Base-by-base conservation (phyloP, 2,329 filamentous ascomycete genomes). In the Colletotrichum chrysophilum region DNA sequence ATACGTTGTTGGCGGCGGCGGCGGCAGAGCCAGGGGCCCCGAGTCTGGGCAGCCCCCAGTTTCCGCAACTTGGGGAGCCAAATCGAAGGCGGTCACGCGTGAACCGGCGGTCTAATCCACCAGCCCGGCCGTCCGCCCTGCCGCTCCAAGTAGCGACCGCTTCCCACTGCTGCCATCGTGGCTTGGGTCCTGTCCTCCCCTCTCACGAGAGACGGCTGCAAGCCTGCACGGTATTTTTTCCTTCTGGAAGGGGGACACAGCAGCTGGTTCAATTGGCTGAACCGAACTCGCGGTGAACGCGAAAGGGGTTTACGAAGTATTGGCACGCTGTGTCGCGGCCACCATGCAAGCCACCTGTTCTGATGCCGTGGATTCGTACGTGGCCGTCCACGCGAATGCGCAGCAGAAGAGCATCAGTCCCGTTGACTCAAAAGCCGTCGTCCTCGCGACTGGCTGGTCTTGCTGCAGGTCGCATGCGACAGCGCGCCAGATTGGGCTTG, bases 311-410 rank as follows among this genome's bases (percentile, higher is more conserved):
- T 64, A 64, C 62, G 58, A 55, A 16, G 36, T 61, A 32, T 74
- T 66, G 58, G 74, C 70, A 73, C 18, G 70, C 70, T 36, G 61
- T 71, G 60, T 14, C 43, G 34, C 60, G 36, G 21, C 18, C 38
- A 16, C 26, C 55, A 61, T 61, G 74, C 74, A 75, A 75, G 70
- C 74, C 70, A 69, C 70, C 24, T 66, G 70, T 55, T 58, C 67
- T 75, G 74, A 75, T 69, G 74, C 70, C 58, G 64, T 73, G 64
- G 34, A 68, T 75, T 65, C 34, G 61, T n/a, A 61, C 68, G 30
- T 67, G 24, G 43, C 58, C 58, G 16, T 61, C 58, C 18, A 67
- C 14, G 36, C 69, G 48, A 61, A 60, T 60, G 70, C 38, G 64
- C 28, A 43, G 56, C 58, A 70, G 67, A 52, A 32, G 58, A 62